Conservation (phyloP, 352 stramenopile species). For the Pythium coloratum region DNA sequence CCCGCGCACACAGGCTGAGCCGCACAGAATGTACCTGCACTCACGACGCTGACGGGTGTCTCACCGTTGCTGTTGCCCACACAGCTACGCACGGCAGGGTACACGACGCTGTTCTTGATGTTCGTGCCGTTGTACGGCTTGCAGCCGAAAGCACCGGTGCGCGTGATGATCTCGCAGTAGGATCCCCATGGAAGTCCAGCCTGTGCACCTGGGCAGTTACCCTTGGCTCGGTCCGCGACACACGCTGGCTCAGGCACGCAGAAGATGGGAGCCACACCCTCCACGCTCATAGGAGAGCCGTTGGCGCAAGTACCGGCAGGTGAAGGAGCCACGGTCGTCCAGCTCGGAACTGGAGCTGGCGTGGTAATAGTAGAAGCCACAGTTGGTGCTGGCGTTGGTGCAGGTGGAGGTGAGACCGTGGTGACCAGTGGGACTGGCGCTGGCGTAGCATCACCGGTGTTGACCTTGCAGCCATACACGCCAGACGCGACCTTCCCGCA, state of each 20-base stretch:
- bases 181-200: conserved; percentile 11
- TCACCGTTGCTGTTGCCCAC: conserved; percentile 11
- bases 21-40: conserved; percentile 19
- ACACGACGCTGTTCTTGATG: conserved; percentile 15
- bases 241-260: conserved; percentile 21
- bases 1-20: conserved; percentile 17
- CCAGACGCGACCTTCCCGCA: conserved; percentile 16
- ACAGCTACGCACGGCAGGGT: conserved; percentile 13
- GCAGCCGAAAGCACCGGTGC: conserved; percentile 21
- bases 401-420: neutral
- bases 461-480: conserved; percentile 22
- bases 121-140: conserved; percentile 21
- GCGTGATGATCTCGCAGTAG: conserved; percentile 20
- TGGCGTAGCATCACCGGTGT: neutral
- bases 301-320: neutral
- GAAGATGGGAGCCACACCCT: conserved; percentile 18
- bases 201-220: conserved; percentile 18
- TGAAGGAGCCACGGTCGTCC: neutral
- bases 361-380: neutral
- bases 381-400: neutral
- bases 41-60: conserved; percentile 17
- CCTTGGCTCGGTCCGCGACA: conserved; percentile 4
- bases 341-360: neutral
- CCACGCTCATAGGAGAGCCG: conserved; percentile 20
- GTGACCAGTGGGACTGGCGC: neutral